These are phyloP conservation scores for Penicillium angulare DNA, from an alignment of 495 filamentous ascomycete genomes.

Conservation along the genomic window DNA sequence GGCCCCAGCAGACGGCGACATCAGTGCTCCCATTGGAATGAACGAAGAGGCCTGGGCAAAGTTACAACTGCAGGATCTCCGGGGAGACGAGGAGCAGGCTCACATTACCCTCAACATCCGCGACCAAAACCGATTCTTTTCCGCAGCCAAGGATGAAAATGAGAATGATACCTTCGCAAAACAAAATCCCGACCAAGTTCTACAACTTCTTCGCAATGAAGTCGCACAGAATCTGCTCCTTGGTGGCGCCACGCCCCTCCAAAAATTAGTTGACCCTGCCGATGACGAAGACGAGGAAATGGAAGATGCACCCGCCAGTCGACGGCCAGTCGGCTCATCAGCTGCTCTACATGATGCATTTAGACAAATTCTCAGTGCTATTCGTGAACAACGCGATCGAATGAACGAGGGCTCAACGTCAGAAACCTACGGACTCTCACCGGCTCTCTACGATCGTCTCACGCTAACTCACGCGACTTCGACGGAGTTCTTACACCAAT, in stretches of 20 bases:
- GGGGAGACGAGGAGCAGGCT: conserved; percentile 66
- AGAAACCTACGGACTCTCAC: conserved; percentile 62
- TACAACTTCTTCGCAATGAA: conserved; percentile 61
- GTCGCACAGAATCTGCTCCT: conserved; percentile 49
- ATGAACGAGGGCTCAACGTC: conserved; percentile 29
- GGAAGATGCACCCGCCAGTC: conserved; percentile 41
- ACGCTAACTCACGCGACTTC: conserved; percentile 87
- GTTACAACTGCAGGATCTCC: conserved; percentile 79
- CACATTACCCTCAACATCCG: conserved; percentile 83
- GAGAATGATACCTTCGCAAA: conserved; percentile 59
- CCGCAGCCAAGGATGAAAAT: conserved; percentile 54
- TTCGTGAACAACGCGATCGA: conserved; percentile 42
- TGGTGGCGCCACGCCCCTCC: conserved; percentile 55
- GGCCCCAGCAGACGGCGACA: conserved; percentile 68
- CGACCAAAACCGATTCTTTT: conserved; percentile 79
- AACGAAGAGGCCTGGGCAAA: conserved; percentile 74
- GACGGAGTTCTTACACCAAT: conserved; percentile 92
- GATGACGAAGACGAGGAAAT: conserved; percentile 54
- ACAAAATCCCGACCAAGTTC: conserved; percentile 65
- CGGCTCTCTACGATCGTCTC: conserved; percentile 66
- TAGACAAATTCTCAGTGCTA: conserved; percentile 41
- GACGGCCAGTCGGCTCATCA: conserved; percentile 35
- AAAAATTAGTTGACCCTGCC: conserved; percentile 56
- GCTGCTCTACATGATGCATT: conserved; percentile 36
- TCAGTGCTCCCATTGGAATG: conserved; percentile 59